Evolutionary conservation across 2,329 filamentous ascomycete genomes (phyloP).

Genomic region (Harringtonia lauricola): DNA sequence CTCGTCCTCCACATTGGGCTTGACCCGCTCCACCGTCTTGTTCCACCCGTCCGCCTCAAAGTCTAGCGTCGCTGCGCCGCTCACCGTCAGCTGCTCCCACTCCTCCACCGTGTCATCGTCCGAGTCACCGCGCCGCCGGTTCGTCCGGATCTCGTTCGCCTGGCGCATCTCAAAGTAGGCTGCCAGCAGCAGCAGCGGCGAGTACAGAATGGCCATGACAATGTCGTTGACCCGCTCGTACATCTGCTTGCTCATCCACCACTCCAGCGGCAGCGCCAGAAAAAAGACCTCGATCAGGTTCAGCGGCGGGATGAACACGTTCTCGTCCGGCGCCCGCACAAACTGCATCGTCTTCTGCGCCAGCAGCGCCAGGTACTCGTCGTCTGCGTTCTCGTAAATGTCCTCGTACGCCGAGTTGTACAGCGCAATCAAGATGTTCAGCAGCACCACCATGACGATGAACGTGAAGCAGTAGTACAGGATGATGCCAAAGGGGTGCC

Average conservation of each 20-base stretch:
- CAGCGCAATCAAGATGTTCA: slow-evolving; percentile 93
- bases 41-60: slow-evolving; percentile 79
- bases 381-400: slow-evolving; percentile 84
- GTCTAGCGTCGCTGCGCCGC: slow-evolving; percentile 71
- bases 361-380: slow-evolving; percentile 92
- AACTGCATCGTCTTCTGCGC: slow-evolving; percentile 94
- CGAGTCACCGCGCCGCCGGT: slow-evolving; percentile 69
- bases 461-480: slow-evolving; percentile 98
- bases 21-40: slow-evolving; percentile 64
- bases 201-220: slow-evolving; percentile 61
- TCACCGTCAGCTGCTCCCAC: slow-evolving; percentile 73
- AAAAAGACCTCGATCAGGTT: slow-evolving; percentile 83
- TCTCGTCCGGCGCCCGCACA: slow-evolving; percentile 91
- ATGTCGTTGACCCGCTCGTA: slow-evolving; percentile 82
- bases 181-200: slow-evolving; percentile 68
- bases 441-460: slow-evolving; percentile 72
- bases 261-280: slow-evolving; percentile 75
- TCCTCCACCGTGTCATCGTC: slow-evolving; percentile 86
- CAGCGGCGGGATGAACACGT: slow-evolving; percentile 93
- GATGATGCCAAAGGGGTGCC: slow-evolving; percentile 83
- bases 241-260: slow-evolving; percentile 70
- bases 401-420: slow-evolving; percentile 97
- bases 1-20: slow-evolving; percentile 74
- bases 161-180: slow-evolving; percentile 59
- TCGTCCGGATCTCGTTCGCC: slow-evolving; percentile 57